Evolutionary conservation across 225 moss, liverwort and hornwort genomes (phyloP).

Genomic region (Asterella californica): DNA sequence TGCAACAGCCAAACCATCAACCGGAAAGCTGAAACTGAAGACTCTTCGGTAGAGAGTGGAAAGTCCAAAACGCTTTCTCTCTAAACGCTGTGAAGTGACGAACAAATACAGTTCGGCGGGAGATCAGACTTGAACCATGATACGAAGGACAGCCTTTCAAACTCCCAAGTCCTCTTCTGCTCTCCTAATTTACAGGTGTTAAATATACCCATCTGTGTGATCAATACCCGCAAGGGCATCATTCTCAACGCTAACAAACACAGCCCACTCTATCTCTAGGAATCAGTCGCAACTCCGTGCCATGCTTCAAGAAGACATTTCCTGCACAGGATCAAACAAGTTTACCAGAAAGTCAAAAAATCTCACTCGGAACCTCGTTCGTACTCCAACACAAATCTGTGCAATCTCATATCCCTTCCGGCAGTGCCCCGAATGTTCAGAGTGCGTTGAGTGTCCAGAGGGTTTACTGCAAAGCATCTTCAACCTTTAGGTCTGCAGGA

Average conservation of each 20-base stretch:
- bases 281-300: constrained; percentile 88
- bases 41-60: background rate
- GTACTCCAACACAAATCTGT: background rate
- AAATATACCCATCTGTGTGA: background rate
- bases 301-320: constrained; percentile 95
- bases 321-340: constrained; percentile 37
- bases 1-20: background rate
- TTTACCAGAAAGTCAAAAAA: background rate
- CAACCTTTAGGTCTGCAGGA: no score
- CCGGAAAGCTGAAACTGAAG: background rate
- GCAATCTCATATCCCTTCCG: background rate
- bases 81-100: background rate
- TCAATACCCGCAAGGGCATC: background rate
- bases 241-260: background rate
- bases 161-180: background rate
- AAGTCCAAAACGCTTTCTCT: background rate
- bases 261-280: constrained; percentile 89
- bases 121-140: background rate
- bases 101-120: background rate
- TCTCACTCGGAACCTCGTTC: background rate
- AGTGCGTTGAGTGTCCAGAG: no score
- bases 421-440: no score
- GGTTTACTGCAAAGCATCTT: no score
- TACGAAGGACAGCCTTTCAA: background rate
- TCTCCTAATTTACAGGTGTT: constrained; percentile 9